A percentile compares a stretch with the other conserved stretches of the same genome.
These are phyloP conservation scores for Guadua angustifolia DNA, from an alignment of 176 grass and related monocot species.

Conservation along the genomic window DNA sequence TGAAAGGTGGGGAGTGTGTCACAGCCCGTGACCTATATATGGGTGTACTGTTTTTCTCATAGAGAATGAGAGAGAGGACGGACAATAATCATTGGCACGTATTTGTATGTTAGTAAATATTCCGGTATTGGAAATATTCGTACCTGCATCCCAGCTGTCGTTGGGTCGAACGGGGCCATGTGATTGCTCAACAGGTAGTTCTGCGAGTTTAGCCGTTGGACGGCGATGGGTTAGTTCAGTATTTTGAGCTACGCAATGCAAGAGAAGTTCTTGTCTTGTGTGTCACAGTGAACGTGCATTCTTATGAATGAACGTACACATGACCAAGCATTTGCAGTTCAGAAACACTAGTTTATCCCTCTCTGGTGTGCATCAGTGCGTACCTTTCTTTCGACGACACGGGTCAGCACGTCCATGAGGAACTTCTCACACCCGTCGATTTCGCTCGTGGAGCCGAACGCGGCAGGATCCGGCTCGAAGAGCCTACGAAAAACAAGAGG, in stretches of 20 bases:
- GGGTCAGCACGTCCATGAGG: conserved; percentile 50
- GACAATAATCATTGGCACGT: too few relatives aligned
- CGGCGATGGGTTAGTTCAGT: not conserved
- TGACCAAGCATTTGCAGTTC: not conserved
- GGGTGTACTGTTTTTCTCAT: too few relatives aligned
- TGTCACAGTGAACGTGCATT: not conserved
- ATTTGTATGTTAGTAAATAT: too few relatives aligned
- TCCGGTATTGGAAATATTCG: not conserved
- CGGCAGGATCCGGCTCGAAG: conserved; percentile 55
- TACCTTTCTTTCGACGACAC: conserved; percentile 60
- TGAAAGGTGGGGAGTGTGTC: too few relatives aligned
- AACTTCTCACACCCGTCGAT: conserved; percentile 59
- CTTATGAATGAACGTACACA: not conserved
- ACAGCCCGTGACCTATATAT: too few relatives aligned
- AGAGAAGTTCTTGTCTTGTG: not conserved
- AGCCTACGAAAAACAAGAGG: not conserved
- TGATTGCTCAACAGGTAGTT: conserved; percentile 42
- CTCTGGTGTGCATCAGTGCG: not conserved
- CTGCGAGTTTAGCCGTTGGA: not conserved
- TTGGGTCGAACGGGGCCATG: conserved; percentile 38
- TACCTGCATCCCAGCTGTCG: conserved; percentile 27
- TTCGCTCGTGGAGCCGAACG: conserved; percentile 43
- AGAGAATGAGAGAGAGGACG: too few relatives aligned
- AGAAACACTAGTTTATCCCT: not conserved
- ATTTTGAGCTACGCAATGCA: not conserved